These are phyloP conservation scores for Penicillium atrosanguineum DNA, from an alignment of 495 filamentous ascomycete genomes.

Conservation along the genomic window DNA sequence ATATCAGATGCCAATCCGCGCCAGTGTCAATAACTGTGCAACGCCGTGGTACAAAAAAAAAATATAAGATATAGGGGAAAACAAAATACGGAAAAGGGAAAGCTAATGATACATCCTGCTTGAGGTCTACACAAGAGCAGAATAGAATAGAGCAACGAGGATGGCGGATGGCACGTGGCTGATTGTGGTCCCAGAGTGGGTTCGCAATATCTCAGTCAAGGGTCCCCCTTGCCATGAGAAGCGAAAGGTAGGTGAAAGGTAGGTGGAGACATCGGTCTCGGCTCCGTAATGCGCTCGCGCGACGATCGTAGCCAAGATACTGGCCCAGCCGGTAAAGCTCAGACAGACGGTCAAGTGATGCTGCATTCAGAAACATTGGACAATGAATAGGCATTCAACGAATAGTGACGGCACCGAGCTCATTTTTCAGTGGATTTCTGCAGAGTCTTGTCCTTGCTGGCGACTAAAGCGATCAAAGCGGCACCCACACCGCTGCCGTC, in stretches of 20 bases:
- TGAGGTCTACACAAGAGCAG: conserved; percentile 4
- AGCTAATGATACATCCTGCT: conserved; percentile 21
- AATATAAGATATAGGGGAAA: not conserved
- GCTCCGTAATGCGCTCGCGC: not conserved
- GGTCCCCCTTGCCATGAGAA: not conserved
- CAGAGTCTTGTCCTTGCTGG: conserved; percentile 35
- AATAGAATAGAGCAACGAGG: conserved; percentile 4
- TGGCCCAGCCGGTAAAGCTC: conserved; percentile 7
- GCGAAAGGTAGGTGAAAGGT: not conserved
- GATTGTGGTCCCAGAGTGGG: conserved; percentile 1
- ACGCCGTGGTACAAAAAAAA: conserved; percentile 18
- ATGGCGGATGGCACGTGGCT: not conserved
- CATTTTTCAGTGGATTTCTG: conserved; percentile 15
- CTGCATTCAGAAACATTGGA: not conserved
- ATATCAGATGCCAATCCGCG: conserved; percentile 17
- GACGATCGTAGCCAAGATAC: not conserved
- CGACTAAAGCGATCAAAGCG: conserved; percentile 82
- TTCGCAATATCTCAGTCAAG: conserved; percentile 12
- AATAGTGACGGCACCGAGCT: not conserved
- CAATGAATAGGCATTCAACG: not conserved
- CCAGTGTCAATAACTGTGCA: conserved; percentile 19
- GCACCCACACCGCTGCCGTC: conserved; percentile 92
- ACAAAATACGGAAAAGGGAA: not conserved
- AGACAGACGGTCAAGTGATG: not conserved
- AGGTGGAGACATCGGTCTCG: not conserved